phyloP scores from a whole-genome alignment of 2,329 filamentous ascomycete species.

The Tolypocladium tropicale region DNA sequence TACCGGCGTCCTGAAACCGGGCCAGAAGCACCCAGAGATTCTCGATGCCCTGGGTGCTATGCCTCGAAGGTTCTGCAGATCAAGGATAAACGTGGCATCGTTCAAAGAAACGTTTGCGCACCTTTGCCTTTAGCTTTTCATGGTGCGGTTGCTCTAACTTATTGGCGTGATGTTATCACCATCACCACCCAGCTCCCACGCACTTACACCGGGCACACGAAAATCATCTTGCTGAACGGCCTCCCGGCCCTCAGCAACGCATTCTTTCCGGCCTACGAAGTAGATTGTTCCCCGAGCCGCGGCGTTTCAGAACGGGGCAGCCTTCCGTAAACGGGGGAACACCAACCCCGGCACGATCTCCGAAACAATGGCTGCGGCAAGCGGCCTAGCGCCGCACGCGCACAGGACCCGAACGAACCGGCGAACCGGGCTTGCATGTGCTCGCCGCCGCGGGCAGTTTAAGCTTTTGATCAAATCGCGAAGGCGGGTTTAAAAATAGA shows the following conservation, averaged over 20 bases:
- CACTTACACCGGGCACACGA: neutral
- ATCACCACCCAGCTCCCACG: neutral
- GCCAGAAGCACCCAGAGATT: neutral
- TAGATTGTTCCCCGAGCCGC: neutral
- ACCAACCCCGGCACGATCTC: neutral
- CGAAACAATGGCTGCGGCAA: neutral
- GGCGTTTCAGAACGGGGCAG: neutral
- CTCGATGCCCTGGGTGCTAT: neutral
- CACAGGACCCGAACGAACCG: neutral
- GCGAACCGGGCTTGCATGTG: neutral
- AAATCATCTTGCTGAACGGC: too few relatives aligned
- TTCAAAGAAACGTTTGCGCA: too few relatives aligned
- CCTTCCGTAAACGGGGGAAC: neutral
- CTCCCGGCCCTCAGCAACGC: neutral
- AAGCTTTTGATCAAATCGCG: neutral
- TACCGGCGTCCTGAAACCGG: neutral
- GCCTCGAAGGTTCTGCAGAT: too few relatives aligned
- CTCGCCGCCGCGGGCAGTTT: neutral
- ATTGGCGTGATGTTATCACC: neutral
- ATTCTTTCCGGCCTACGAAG: neutral
- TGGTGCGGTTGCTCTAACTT: too few relatives aligned
- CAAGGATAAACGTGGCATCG: too few relatives aligned
- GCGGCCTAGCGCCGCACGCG: neutral
- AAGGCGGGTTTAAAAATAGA: neutral
- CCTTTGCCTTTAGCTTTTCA: too few relatives aligned